phyloP scores from a whole-genome alignment of 176 grass and related monocot species.

The Aegilops bicornis region DNA sequence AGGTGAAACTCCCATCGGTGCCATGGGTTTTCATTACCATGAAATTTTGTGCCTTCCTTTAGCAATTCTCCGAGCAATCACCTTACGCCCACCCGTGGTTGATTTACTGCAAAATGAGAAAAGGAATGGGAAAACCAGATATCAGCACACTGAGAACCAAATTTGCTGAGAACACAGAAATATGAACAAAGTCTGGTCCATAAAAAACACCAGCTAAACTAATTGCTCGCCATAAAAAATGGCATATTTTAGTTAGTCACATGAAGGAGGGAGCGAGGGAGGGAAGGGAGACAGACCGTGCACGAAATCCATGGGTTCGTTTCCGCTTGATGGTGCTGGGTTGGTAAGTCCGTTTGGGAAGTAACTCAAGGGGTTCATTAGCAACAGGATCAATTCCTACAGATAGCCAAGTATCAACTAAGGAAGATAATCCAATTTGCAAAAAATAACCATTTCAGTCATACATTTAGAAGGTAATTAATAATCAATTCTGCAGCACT shows the following conservation, averaged over 20 bases:
- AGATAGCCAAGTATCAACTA: slow-evolving; percentile 20
- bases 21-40: slow-evolving; percentile 31
- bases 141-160: neutral
- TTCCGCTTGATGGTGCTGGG: slow-evolving; percentile 89
- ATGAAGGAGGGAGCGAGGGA: neutral
- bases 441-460: slow-evolving; percentile 17
- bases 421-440: neutral
- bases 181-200: neutral
- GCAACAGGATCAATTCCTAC: slow-evolving; percentile 60
- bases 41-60: slow-evolving; percentile 81
- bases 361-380: slow-evolving; percentile 62
- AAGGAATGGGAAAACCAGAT: neutral
- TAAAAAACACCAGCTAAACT: neutral
- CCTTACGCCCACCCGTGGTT: slow-evolving; percentile 76
- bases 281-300: slow-evolving; percentile 55
- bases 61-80: slow-evolving; percentile 81
- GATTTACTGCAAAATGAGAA: slow-evolving; percentile 42
- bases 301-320: slow-evolving; percentile 79
- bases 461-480: slow-evolving; percentile 1
- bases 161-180: neutral
- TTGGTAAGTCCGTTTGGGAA: slow-evolving; percentile 87
- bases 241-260: neutral
- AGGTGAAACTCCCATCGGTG: neutral
- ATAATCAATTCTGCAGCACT: neutral
- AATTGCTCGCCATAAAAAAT: neutral